Conservation (phyloP, 176 grass and related monocot genomes). For the Oryza meyeriana region DNA sequence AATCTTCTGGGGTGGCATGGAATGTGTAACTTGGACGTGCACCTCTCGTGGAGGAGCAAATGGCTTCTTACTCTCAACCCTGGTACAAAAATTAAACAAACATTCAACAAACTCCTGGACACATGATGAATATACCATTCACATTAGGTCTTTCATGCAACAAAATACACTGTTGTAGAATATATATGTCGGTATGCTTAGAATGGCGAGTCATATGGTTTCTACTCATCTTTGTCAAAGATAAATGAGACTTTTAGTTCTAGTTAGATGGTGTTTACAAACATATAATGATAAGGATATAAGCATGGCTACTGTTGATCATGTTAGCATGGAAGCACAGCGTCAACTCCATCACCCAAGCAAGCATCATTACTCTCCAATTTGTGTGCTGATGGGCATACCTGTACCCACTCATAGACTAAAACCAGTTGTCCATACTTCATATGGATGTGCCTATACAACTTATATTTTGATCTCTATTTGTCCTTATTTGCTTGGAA, state of each 20-base stretch:
- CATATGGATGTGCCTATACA: no score
- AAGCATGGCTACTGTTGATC: no score
- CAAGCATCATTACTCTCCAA: no score
- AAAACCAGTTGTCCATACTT: no score
- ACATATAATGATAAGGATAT: no score
- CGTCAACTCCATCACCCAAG: no score
- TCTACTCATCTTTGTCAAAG: not conserved
- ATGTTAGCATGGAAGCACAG: no score
- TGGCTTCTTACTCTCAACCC: slow-evolving; percentile 70
- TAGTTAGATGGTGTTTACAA: no score
- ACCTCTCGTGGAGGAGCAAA: slow-evolving; percentile 75
- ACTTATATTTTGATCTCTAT: no score
- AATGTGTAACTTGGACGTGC: slow-evolving; percentile 95
- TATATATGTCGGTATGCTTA: not conserved
- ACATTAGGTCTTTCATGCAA: not conserved
- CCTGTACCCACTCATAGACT: no score
- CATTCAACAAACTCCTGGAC: not conserved
- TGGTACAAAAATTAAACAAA: slow-evolving; percentile 36
- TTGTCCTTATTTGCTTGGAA: no score
- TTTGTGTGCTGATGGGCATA: no score
- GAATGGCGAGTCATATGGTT: not conserved
- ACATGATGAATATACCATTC: not conserved
- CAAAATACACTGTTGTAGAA: not conserved
- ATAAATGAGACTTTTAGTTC: not conserved
- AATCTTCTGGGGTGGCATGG: slow-evolving; percentile 81